Evolutionary conservation across 2,329 filamentous ascomycete species (phyloP).

Genomic region (Colletotrichum spinosum): DNA sequence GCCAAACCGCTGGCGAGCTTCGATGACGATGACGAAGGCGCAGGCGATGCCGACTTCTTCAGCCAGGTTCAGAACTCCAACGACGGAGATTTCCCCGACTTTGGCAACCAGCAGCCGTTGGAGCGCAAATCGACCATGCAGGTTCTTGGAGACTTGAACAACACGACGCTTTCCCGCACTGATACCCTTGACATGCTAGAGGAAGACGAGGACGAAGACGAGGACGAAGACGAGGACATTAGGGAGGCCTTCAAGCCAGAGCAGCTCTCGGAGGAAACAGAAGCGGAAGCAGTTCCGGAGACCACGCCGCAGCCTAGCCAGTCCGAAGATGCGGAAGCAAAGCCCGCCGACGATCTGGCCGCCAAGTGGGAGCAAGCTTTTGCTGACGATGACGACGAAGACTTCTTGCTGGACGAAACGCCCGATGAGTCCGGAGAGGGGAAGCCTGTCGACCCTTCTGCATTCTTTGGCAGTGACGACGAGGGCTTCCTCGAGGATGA

Average conservation of each 20-base stretch:
- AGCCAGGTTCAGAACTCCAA: conserved; percentile 56
- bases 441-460: conserved; percentile 69
- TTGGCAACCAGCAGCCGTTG: conserved; percentile 51
- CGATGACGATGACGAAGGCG: conserved; percentile 59
- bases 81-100: conserved; percentile 41
- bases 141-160: conserved; percentile 66
- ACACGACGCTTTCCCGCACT: conserved; percentile 42
- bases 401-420: conserved; percentile 70
- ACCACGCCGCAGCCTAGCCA: conserved; percentile 15
- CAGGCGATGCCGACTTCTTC: conserved; percentile 73
- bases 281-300: not conserved
- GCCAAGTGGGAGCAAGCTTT: conserved; percentile 88
- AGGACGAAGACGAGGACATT: conserved; percentile 38
- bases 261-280: not conserved
- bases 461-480: conserved; percentile 84
- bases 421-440: conserved; percentile 51
- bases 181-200: conserved; percentile 46
- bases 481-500: conserved; percentile 86
- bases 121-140: conserved; percentile 78
- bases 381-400: conserved; percentile 78
- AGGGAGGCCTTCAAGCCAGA: not conserved
- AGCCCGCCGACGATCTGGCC: conserved; percentile 72
- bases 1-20: conserved; percentile 44
- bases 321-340: conserved; percentile 39
- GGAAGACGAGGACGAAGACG: conserved; percentile 44